Conservation (phyloP, 208 protist species). For the Angomonas ambiguus region DNA sequence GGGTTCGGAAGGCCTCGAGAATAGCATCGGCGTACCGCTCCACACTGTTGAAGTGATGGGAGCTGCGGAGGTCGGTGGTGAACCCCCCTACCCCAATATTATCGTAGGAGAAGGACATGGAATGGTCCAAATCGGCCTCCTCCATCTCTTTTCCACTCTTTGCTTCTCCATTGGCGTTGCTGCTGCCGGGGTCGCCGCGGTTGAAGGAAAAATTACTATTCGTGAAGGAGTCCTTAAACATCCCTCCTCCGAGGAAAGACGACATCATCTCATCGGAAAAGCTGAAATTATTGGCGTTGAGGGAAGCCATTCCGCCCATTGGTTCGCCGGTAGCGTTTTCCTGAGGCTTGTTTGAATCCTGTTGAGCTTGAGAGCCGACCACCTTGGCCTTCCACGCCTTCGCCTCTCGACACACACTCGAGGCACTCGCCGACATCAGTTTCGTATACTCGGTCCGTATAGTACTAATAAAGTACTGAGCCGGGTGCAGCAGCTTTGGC, state of each 20-base stretch:
- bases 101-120: conserved; percentile 12
- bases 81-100: conserved; percentile 24
- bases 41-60: neutral
- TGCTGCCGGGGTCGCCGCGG: conserved; percentile 3
- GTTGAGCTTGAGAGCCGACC: neutral
- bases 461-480: conserved; percentile 66
- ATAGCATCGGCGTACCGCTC: conserved; percentile 32
- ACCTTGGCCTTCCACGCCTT: neutral
- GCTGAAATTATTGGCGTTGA: neutral
- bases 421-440: conserved; percentile 48
- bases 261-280: conserved; percentile 1
- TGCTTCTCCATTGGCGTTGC: neutral
- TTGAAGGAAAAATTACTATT: neutral
- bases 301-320: neutral
- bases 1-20: conserved; percentile 60
- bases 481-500: conserved; percentile 42
- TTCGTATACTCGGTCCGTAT: conserved; percentile 50
- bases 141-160: neutral
- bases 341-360: neutral
- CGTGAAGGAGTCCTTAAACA: conserved; percentile 12
- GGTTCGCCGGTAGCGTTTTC: neutral
- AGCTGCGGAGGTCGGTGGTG: neutral
- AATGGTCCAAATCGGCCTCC: neutral
- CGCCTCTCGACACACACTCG: conserved; percentile 40
- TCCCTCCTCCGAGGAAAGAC: neutral